Percentiles rank a stretch among this genome's conserved stretches.
phyloP scores from a whole-genome alignment of 176 grass and related monocot species.

The Poa annua region DNA sequence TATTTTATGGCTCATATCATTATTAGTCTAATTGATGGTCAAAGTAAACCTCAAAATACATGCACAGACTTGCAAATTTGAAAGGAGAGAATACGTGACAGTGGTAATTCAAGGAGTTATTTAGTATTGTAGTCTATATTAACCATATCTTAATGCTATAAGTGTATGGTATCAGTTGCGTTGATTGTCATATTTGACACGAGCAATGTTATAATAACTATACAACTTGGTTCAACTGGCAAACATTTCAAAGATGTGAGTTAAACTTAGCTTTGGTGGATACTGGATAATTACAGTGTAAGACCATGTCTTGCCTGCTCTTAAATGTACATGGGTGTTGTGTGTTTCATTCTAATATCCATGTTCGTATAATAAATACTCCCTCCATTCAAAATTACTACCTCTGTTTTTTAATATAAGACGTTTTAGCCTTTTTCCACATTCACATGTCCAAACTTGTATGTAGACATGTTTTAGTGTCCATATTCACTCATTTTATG shows the following conservation, averaged over 20 bases:
- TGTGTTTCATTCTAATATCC: background rate
- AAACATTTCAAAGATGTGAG: slow-evolving; percentile 1
- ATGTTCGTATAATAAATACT: background rate
- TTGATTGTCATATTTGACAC: background rate
- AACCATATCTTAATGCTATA: background rate
- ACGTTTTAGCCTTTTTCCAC: too few species aligned
- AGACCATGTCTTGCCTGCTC: slow-evolving; percentile 7
- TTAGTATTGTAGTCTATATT: background rate
- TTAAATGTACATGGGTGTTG: background rate
- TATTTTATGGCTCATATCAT: background rate
- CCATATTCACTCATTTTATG: too few species aligned
- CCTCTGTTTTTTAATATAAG: too few species aligned
- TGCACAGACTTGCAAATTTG: too few species aligned
- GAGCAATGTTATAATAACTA: background rate
- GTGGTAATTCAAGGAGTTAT: background rate
- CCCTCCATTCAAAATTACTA: too few species aligned
- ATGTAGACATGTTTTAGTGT: too few species aligned
- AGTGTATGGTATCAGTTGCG: background rate
- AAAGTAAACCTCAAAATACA: too few species aligned
- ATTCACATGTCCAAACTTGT: too few species aligned
- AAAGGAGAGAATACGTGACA: too few species aligned
- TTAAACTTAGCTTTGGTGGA: slow-evolving; percentile 7
- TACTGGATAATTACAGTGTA: slow-evolving; percentile 27
- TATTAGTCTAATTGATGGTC: too few species aligned
- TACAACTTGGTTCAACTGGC: background rate